Conservation (phyloP, 208 protist genomes). For the Strigomonas culicis region DNA sequence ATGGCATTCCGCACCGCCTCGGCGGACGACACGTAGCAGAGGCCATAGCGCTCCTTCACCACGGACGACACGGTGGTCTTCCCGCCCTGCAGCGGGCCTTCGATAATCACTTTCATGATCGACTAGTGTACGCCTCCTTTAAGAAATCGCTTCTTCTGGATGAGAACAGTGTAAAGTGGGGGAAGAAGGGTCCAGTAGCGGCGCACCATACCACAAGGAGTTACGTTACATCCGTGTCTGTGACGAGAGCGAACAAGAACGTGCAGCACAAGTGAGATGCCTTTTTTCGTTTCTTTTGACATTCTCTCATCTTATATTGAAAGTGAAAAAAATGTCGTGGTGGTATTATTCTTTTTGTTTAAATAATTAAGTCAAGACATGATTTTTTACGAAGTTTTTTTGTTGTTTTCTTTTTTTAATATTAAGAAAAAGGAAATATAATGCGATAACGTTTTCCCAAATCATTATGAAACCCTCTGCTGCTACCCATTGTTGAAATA, state of each 20-base stretch:
- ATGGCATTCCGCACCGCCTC: constrained; percentile 73
- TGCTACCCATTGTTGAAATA: too few species aligned
- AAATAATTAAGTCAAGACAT: background rate
- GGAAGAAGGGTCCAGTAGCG: too few species aligned
- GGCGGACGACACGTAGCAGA: constrained; percentile 74
- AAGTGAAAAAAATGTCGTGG: background rate
- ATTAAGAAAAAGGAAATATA: constrained; percentile 13
- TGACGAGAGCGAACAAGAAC: background rate
- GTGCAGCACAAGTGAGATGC: background rate
- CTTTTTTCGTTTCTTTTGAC: constrained; percentile 8
- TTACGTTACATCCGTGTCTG: too few species aligned
- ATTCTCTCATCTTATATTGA: constrained; percentile 1
- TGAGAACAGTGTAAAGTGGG: too few species aligned
- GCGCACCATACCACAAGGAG: too few species aligned
- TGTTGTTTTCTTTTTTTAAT: constrained; percentile 10
- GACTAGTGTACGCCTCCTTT: background rate
- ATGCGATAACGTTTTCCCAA: too few species aligned
- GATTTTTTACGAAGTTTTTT: background rate
- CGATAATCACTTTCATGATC: constrained; percentile 70
- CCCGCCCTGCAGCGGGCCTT: constrained; percentile 69
- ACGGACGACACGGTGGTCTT: constrained; percentile 78
- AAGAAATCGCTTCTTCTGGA: too few species aligned
- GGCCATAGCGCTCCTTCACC: constrained; percentile 78
- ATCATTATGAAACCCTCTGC: too few species aligned
- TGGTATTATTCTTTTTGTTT: background rate